Base-by-base conservation (phyloP, 2,329 filamentous ascomycete genomes). In the Epichloe elymi region DNA sequence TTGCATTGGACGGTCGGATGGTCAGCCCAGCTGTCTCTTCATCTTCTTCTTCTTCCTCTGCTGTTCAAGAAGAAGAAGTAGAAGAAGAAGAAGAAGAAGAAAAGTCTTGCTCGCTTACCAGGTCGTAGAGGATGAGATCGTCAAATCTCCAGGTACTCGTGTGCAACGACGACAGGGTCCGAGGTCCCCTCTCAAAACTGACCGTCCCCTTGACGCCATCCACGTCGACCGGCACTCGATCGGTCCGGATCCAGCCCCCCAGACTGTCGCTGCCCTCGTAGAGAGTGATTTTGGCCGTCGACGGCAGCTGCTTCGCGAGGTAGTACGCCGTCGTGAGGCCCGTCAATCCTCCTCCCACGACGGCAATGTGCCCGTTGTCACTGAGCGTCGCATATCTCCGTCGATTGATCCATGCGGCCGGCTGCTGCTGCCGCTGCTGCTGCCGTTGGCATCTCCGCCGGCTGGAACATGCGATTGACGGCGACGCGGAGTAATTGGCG, bases 221-320 rank as follows among this genome's bases (percentile, higher is more conserved):
- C 4, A 74, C 68, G 10, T 68, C 64, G 14, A 85, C 77, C 1
- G 78, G 65, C 12, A 86, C 73, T 48, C 69, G 70, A 57, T 83
- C 76, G 2, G 85, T 88, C 55, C 81, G 71, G 40, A 97, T 73
- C 90, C 90, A 97, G 44, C 93, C 93, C 42, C 93, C 93, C 1
- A 91, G 65, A 19, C 80, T 74, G 20, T 77, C 64, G 30, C 73
- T 76, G 19, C 77, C 76, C 65, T 98, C 93, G 66, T 88, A 95
- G 10, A 98, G 63, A 0, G 86, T 93, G 60, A 98, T 82, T 48
- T 81, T 80, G 36, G 80, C 75, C 51, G 76, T 73, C 45, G 66
- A 53, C 4, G 83, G 80, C n/a, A 86, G 75, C 59, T 82, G 73
- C 57, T 79, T 79, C 12, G 82, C 74, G 43, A 95, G 73, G 65